Percentiles rank a stretch among this genome's conserved stretches.
These are phyloP conservation scores for Phaeosphaeriaceae sp. DNA, from an alignment of 2,329 filamentous ascomycete genomes.

Conservation along the genomic window DNA sequence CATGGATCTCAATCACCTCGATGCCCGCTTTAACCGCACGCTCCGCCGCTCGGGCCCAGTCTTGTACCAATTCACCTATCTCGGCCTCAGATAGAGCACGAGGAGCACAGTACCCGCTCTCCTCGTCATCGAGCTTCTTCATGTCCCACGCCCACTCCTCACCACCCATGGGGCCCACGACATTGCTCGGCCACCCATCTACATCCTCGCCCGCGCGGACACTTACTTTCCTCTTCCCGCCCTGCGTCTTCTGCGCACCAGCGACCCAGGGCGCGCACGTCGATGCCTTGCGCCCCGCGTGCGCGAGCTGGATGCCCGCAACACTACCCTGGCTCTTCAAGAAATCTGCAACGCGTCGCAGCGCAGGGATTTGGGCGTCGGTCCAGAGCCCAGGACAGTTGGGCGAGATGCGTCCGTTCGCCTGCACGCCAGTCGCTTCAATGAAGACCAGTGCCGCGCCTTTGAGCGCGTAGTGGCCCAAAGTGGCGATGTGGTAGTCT, in stretches of 20 bases:
- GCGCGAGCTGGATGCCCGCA: conserved; percentile 45
- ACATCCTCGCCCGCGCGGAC: conserved; percentile 34
- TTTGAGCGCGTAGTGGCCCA: conserved; percentile 50
- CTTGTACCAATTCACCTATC: conserved; percentile 47
- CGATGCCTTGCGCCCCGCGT: conserved; percentile 45
- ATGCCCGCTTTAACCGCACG: conserved; percentile 47
- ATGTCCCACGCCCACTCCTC: conserved; percentile 51
- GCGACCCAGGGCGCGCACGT: conserved; percentile 44
- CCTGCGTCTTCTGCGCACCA: conserved; percentile 17
- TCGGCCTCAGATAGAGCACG: conserved; percentile 46
- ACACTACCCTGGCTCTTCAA: conserved; percentile 43
- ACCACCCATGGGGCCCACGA: conserved; percentile 47
- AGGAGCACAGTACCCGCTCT: conserved; percentile 47
- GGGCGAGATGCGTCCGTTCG: conserved; percentile 45
- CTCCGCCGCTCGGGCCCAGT: conserved; percentile 49
- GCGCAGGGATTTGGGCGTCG: conserved; percentile 45
- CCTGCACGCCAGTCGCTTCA: conserved; percentile 47
- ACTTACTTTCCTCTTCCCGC: conserved; percentile 34
- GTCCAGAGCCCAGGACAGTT: conserved; percentile 47
- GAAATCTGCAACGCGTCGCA: conserved; percentile 43
- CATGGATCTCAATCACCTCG: conserved; percentile 53
- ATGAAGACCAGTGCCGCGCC: conserved; percentile 44
- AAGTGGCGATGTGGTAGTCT: conserved; percentile 48
- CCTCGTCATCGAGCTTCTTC: conserved; percentile 35
- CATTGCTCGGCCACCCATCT: conserved; percentile 45